Percentiles rank a stretch among this genome's conserved stretches.
These are phyloP conservation scores for Penicillium manginii DNA, from an alignment of 495 filamentous ascomycete genomes.

Conservation along the genomic window DNA sequence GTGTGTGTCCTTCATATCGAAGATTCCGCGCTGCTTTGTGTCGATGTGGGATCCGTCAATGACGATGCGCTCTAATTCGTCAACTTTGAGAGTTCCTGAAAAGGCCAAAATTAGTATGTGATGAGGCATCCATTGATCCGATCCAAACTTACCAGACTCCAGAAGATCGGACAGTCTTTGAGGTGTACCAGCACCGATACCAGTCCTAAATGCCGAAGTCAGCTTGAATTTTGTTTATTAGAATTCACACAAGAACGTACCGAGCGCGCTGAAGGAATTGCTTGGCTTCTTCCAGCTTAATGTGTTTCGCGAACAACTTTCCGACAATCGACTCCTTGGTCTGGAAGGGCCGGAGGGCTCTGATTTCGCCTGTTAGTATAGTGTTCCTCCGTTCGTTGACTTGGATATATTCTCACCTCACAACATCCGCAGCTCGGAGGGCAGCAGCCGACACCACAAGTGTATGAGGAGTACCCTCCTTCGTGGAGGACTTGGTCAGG, in stretches of 20 bases:
- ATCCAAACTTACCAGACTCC: constrained; percentile 63
- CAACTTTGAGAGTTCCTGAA: constrained; percentile 67
- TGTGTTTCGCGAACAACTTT: constrained; percentile 97
- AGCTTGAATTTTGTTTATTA: constrained; percentile 6
- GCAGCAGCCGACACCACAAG: constrained; percentile 80
- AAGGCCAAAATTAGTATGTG: neutral
- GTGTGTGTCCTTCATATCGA: constrained; percentile 91
- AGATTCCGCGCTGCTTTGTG: constrained; percentile 85
- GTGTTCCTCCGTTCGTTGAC: neutral
- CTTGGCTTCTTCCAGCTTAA: constrained; percentile 88
- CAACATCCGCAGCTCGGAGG: constrained; percentile 77
- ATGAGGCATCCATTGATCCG: neutral
- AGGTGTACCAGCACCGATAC: constrained; percentile 89
- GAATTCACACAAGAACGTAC: constrained; percentile 29
- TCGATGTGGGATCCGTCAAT: constrained; percentile 90
- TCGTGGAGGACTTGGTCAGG: constrained; percentile 64
- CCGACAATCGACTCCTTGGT: constrained; percentile 75
- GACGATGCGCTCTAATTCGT: constrained; percentile 75
- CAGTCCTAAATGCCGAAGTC: constrained; percentile 54
- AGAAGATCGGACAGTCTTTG: constrained; percentile 78
- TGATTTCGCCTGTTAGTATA: constrained; percentile 28
- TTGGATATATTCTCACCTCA: constrained; percentile 54
- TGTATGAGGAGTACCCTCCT: constrained; percentile 83
- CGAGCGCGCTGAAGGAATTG: constrained; percentile 68
- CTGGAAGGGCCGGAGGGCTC: constrained; percentile 75